phyloP scores from a whole-genome alignment of 441 rosid genomes.

The Bruguiera hainesii region DNA sequence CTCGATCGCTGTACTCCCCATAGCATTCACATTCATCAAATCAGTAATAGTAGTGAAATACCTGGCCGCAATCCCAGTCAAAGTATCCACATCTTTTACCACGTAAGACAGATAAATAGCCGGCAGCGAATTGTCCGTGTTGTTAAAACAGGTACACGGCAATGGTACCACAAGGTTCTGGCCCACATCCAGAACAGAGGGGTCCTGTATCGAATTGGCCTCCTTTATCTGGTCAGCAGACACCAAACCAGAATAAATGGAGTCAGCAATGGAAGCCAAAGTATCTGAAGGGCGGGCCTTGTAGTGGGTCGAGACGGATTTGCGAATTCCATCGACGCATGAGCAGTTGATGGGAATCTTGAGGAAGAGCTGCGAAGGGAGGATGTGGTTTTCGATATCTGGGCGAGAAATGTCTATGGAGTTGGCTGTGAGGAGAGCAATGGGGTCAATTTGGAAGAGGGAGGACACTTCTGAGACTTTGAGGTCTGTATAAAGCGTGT shows the following conservation, averaged over 20 bases:
- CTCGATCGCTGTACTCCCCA: constrained; percentile 68
- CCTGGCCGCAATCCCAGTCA: constrained; percentile 64
- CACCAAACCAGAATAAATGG: constrained; percentile 71
- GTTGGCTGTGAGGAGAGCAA: constrained; percentile 65
- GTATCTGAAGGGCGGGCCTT: constrained; percentile 89
- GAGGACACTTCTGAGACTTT: constrained; percentile 88
- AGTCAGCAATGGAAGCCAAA: constrained; percentile 50
- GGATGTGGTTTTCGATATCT: constrained; percentile 87
- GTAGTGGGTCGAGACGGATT: constrained; percentile 73
- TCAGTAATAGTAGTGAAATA: constrained; percentile 78
- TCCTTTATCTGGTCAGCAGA: constrained; percentile 88
- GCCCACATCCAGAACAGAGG: constrained; percentile 68
- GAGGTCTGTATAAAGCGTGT: constrained; percentile 89
- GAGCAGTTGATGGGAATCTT: constrained; percentile 78
- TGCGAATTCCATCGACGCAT: constrained; percentile 83
- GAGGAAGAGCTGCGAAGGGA: constrained; percentile 76
- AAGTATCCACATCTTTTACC: constrained; percentile 61
- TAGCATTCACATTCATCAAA: constrained; percentile 91
- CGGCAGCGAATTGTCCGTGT: constrained; percentile 75
- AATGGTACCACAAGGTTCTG: constrained; percentile 66
- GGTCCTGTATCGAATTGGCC: constrained; percentile 68
- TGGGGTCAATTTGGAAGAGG: constrained; percentile 89
- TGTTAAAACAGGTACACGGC: constrained; percentile 92
- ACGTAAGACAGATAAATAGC: constrained; percentile 82
- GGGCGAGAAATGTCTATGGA: constrained; percentile 86